Conservation (phyloP, 345 rosid species). For the Capsella bursapastoris region DNA sequence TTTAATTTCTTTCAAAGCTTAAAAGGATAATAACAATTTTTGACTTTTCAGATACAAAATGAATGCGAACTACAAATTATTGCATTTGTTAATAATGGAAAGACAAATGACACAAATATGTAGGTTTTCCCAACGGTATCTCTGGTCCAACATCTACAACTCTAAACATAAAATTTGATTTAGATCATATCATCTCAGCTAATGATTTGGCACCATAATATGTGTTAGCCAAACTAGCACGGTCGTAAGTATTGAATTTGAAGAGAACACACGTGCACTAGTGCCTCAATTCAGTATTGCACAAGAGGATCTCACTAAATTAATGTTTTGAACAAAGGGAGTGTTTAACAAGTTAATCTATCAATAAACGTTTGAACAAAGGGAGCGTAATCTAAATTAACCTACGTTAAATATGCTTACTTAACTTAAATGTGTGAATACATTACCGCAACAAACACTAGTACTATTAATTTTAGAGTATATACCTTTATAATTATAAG, state of each 20-base stretch:
- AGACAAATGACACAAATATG: not conserved
- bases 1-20: not conserved
- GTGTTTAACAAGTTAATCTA: not conserved
- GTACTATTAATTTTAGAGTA: not conserved
- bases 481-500: conserved; percentile 1
- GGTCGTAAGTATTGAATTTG: no score
- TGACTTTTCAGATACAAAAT: conserved; percentile 12
- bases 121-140: not conserved
- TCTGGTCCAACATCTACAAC: not conserved
- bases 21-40: not conserved
- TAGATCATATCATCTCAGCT: no score
- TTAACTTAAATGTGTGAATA: not conserved
- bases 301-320: no score
- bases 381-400: not conserved
- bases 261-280: not conserved
- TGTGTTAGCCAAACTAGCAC: not conserved
- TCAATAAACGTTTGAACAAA: not conserved
- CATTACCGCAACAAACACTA: not conserved
- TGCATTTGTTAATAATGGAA: not conserved
- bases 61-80: no score
- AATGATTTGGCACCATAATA: not conserved
- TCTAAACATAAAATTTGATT: no score
- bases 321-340: not conserved
- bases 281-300: no score
- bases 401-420: not conserved